Base-by-base conservation (phyloP, 2,329 filamentous ascomycete genomes). In the Penicillium polonicum region DNA sequence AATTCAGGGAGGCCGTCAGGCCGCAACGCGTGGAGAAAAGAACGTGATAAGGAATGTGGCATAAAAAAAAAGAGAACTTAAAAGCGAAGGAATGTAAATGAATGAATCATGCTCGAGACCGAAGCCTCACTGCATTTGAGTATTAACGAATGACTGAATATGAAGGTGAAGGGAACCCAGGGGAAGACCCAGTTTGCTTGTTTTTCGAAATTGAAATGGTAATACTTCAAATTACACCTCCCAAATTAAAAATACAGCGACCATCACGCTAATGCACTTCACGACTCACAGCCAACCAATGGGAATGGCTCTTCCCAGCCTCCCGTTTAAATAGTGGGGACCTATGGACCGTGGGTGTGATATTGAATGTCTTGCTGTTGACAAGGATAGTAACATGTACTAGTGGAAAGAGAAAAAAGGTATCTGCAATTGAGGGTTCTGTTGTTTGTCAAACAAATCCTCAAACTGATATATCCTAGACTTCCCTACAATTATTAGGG, bases 81-180 rank as follows among this genome's bases (percentile, higher is more conserved):
- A 13, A 29, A 60, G 21, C 41, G 6, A 65, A 55, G 44, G 59
- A 63, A 60, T 60, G 61, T 44, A 56, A 60, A 59, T 51, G 57
- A 59, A 50, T 60, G 62, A 43, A 63, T 57, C 21, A 50, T 55
- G 51, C 39, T 60, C 46, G 56, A 62, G 63, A 58, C 53, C 52
- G 49, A 60, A 61, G 60, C 19, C 58, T 63, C 58, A 46, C 52
- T 50, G 52, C 57, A 62, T 58, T 57, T 61, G 57, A 58, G 49
- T 59, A 63, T 60, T 58, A 72, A 70, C 64, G 69, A 72, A 70
- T 68, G 69, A 70, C 60, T 72, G 63, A 39, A 48, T 54, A 35
- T 58, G 55, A 52, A 44, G 48, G 9, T 38, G 48, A 41, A 44
- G 39, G 42, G 35, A 50, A 39, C 19, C 44, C 56, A 42, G 51